These are phyloP conservation scores for Thermomyces lanuginosus DNA, from an alignment of 2,329 filamentous ascomycete species.

Conservation along the genomic window DNA sequence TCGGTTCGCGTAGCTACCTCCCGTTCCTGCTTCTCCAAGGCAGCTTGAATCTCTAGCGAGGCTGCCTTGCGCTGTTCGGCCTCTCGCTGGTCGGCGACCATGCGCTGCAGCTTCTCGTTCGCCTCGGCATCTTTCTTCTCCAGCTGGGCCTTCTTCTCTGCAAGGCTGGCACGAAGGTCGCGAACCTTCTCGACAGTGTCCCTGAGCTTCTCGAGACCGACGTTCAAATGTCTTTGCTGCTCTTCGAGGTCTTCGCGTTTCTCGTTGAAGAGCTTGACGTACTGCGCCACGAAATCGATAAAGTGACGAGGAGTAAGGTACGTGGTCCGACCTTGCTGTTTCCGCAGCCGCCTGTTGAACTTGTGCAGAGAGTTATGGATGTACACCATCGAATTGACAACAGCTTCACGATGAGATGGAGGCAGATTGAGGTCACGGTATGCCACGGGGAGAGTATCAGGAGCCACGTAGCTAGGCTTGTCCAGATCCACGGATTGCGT, in stretches of 20 bases:
- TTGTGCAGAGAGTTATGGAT: slow-evolving; percentile 87
- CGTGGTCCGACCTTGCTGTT: slow-evolving; percentile 82
- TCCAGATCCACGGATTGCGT: slow-evolving; percentile 95
- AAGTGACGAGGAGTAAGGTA: slow-evolving; percentile 95
- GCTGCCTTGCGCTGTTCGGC: slow-evolving; percentile 80
- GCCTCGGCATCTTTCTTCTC: slow-evolving; percentile 90
- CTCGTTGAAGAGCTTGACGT: slow-evolving; percentile 91
- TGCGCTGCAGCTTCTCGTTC: slow-evolving; percentile 90
- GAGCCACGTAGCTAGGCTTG: slow-evolving; percentile 65
- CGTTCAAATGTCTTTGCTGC: slow-evolving; percentile 94
- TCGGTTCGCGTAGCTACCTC: slow-evolving; percentile 71
- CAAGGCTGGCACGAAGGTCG: slow-evolving; percentile 75
- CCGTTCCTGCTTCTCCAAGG: slow-evolving; percentile 74
- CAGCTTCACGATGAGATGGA: slow-evolving; percentile 73
- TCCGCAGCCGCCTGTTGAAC: slow-evolving; percentile 75
- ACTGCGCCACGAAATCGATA: slow-evolving; percentile 94
- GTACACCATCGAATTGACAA: slow-evolving; percentile 97
- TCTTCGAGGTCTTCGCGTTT: slow-evolving; percentile 98
- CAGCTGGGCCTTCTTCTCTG: slow-evolving; percentile 84
- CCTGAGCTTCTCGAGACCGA: slow-evolving; percentile 89
- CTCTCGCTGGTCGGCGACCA: slow-evolving; percentile 90
- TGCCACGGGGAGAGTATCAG: slow-evolving; percentile 82
- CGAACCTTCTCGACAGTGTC: slow-evolving; percentile 96
- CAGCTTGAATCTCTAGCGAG: slow-evolving; percentile 74
- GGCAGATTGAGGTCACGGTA: slow-evolving; percentile 74